phyloP scores from a whole-genome alignment of 768 basidiomycete genomes.

The Pulveroboletus frians region DNA sequence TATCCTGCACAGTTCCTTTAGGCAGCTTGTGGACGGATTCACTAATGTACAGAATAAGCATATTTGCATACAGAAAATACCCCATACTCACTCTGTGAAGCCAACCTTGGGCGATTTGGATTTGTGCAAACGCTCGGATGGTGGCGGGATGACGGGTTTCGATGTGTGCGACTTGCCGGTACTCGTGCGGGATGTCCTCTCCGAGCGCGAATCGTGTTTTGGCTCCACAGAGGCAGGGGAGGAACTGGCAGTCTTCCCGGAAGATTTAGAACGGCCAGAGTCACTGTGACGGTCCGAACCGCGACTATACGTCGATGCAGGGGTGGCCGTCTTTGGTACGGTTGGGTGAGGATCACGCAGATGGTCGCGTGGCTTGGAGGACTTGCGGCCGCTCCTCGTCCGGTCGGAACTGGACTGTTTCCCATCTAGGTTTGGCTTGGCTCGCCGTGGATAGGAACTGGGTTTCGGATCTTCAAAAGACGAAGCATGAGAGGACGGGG shows the following conservation, averaged over 20 bases:
- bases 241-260: conserved; percentile 9
- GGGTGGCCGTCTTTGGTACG: conserved; percentile 2
- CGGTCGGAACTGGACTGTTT: conserved; percentile 16
- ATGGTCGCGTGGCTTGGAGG: conserved; percentile 22
- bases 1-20: conserved; percentile 9
- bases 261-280: conserved; percentile 12
- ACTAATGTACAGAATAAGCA: conserved; percentile 16
- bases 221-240: neutral
- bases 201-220: conserved; percentile 7
- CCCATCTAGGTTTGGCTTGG: conserved; percentile 10
- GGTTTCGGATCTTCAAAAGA: conserved; percentile 12
- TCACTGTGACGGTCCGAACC: conserved; percentile 7
- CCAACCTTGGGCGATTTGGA: conserved; percentile 19
- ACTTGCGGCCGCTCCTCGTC: conserved; percentile 14
- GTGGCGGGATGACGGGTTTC: conserved; percentile 29
- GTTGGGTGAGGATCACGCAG: conserved; percentile 17
- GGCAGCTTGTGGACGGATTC: conserved; percentile 29
- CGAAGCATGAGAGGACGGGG: conserved; percentile 11
- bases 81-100: conserved; percentile 26
- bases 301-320: conserved; percentile 12
- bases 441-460: conserved; percentile 12
- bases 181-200: conserved; percentile 10
- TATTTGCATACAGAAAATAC: neutral
- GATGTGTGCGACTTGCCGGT: conserved; percentile 13
- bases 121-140: conserved; percentile 21